Percentiles rank a stretch among this genome's conserved stretches.
Conservation (phyloP, 306 rosid species). For the Crataegus laevigata region DNA sequence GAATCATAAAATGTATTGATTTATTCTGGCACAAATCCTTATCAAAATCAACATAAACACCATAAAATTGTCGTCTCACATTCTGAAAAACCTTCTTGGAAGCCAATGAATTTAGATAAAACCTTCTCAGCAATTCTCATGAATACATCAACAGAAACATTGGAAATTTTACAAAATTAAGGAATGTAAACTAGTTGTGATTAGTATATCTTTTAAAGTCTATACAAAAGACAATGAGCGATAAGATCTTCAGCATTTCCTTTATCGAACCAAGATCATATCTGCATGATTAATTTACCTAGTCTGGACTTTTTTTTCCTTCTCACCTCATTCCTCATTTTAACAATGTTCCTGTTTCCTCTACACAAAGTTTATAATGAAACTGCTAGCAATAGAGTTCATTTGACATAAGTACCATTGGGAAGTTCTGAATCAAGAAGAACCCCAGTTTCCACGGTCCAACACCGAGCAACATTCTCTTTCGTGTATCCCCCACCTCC, state of each 20-base stretch:
- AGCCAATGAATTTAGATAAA: not conserved
- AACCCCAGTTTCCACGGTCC: conserved; percentile 96
- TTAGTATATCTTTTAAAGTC: not conserved
- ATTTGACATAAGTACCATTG: conserved; percentile 48
- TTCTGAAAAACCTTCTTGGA: not conserved
- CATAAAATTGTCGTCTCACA: not conserved
- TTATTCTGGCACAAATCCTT: not conserved
- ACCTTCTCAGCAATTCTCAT: not conserved
- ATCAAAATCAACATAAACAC: not conserved
- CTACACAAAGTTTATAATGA: not conserved
- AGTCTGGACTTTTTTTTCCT: not conserved
- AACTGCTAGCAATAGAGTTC: conserved; percentile 3
- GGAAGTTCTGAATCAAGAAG: conserved; percentile 93
- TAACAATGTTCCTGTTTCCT: not conserved
- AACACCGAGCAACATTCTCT: conserved; percentile 98
- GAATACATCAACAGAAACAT: not conserved
- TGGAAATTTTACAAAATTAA: not conserved
- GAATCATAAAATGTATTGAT: not conserved
- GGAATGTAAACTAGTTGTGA: not conserved
- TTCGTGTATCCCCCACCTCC: conserved; percentile 99
- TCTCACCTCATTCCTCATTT: not conserved
- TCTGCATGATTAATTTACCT: not conserved
- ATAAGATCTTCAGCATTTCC: not conserved
- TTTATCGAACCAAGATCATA: not conserved
- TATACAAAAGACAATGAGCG: not conserved